A percentile compares a stretch with the other conserved stretches of the same genome.
phyloP scores from a whole-genome alignment of 441 rosid species.

The Erodium moschatum region DNA sequence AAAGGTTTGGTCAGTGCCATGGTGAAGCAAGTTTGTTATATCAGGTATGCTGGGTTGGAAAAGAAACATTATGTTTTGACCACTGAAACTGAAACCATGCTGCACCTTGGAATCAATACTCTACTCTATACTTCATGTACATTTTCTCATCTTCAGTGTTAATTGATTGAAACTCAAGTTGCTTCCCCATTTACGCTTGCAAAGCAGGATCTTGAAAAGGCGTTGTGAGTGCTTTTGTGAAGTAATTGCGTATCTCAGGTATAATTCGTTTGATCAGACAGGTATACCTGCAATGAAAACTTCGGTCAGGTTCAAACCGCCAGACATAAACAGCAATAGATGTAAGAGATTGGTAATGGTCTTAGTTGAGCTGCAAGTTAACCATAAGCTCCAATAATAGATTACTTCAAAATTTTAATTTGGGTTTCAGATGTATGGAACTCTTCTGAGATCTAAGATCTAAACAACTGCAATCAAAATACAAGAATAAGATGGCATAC shows the following conservation, averaged over 20 bases:
- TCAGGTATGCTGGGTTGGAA: no score
- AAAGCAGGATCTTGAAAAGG: constrained; percentile 26
- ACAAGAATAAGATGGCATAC: constrained; percentile 22
- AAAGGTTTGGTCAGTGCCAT: not conserved
- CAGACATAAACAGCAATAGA: not conserved
- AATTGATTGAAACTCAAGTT: not conserved
- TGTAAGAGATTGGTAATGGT: no score
- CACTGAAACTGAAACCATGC: not conserved
- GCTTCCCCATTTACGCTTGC: constrained; percentile 16
- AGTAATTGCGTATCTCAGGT: constrained; percentile 44
- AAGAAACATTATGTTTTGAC: no score
- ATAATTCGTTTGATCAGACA: constrained; percentile 32
- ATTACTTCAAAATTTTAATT: not conserved
- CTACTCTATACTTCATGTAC: constrained; percentile 13
- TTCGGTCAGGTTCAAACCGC: not conserved
- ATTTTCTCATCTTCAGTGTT: constrained; percentile 13
- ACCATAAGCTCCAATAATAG: not conserved
- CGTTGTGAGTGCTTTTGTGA: constrained; percentile 35
- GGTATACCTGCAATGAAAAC: constrained; percentile 42
- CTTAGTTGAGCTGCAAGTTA: no score
- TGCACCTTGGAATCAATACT: not conserved
- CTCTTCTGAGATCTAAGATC: no score
- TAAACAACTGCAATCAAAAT: no score
- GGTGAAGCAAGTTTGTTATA: no score
- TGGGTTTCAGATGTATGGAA: no score